Base-by-base conservation (phyloP, 257 asterid species). In the Plectranthus barbatus region DNA sequence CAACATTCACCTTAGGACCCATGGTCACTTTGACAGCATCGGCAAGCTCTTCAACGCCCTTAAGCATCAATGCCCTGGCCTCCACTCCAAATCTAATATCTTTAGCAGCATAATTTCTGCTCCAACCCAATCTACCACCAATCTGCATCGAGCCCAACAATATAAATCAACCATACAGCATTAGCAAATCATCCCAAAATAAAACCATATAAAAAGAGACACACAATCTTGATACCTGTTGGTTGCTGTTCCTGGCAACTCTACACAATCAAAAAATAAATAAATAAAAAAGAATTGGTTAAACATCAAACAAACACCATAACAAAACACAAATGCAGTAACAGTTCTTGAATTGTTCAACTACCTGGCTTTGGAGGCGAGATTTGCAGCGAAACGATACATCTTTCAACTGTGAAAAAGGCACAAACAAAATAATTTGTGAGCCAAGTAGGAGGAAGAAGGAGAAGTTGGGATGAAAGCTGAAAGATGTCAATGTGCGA, bases 31-130 rank as follows among this genome's bases (percentile, higher is more conserved):
- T 81, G 71, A 88, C 95, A 1, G 95, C 96, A 64, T 91, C 96
- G 0, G 98, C 94, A 42, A 91, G 95, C 65, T 86, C 96, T 71
- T 91, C 98, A 10, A 91, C 96, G 20, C 98, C 98, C 73, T 86
- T 83, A 23, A 91, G 95, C 96, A 91, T 88, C 76, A 80, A 37
- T 11, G 92, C 87, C 60, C 96, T 88, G 10, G 98, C 96, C 68
- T 88, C 98, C 9, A 84, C 94, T 14, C 96, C 96, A 75, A 91
- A 91, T 66, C 85, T 76, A 49, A 91, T 81, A 66, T 91, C 98
- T 69, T 91, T 91, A 0, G 96, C 98, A 0, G 98, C 95, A 86
- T 86, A 91, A 51, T 79, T 84, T 68, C 98, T 86, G 64, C 68
- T 78, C 88, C 91, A 81, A 48, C 79, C 79, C 74, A 83, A 41